Percentiles rank a stretch among this genome's conserved stretches.
Conservation (phyloP, 148 eudicot genomes). For the Cornus controversa region DNA sequence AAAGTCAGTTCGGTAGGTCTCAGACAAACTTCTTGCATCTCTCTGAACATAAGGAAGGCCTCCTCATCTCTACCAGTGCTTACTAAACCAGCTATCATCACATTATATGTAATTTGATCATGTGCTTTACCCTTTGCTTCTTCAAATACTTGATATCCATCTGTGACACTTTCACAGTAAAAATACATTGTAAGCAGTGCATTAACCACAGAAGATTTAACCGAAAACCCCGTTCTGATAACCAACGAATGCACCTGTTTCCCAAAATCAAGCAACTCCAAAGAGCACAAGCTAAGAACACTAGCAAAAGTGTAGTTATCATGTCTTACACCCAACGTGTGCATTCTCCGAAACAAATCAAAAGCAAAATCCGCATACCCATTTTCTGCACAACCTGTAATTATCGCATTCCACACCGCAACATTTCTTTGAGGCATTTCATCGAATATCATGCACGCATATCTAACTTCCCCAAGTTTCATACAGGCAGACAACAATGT, state of each 20-base stretch:
- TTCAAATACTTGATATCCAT: conserved; percentile 58
- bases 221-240: conserved; percentile 52
- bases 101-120: conserved; percentile 69
- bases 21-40: conserved; percentile 44
- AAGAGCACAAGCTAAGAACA: conserved; percentile 62
- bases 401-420: conserved; percentile 74
- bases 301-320: conserved; percentile 74
- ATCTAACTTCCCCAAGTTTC: conserved; percentile 54
- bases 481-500: conserved; percentile 64
- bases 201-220: conserved; percentile 53
- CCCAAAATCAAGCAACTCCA: conserved; percentile 46
- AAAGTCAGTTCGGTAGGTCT: conserved; percentile 73
- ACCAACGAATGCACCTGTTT: conserved; percentile 57
- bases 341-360: conserved; percentile 60
- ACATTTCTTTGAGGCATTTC: conserved; percentile 52
- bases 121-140: conserved; percentile 31
- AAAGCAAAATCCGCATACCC: conserved; percentile 41
- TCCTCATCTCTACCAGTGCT: conserved; percentile 47
- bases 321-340: conserved; percentile 44
- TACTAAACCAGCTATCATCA: conserved; percentile 71
- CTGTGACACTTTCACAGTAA: conserved; percentile 31
- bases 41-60: conserved; percentile 48
- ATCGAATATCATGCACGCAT: conserved; percentile 59
- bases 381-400: conserved; percentile 63
- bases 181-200: conserved; percentile 72